phyloP scores from a whole-genome alignment of 177 flowering plant genomes.

The Telopea speciosissima region DNA sequence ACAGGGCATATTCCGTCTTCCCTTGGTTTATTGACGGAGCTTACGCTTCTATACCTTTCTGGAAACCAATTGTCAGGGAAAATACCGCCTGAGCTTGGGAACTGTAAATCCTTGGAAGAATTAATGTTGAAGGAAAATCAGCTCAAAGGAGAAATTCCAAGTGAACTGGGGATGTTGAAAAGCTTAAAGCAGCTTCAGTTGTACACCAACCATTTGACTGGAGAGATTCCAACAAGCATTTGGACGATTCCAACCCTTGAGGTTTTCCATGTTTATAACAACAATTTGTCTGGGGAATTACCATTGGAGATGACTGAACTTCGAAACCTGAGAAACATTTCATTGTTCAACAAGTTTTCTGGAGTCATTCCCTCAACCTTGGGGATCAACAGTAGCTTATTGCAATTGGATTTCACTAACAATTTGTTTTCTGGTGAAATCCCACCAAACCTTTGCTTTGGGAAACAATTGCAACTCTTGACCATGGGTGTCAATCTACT shows the following conservation, averaged over 20 bases:
- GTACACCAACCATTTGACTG: not conserved
- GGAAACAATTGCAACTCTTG: not conserved
- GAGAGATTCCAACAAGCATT: not conserved
- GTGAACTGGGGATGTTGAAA: not conserved
- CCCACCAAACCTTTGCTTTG: not conserved
- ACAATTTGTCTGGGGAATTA: not conserved
- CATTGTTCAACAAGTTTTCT: not conserved
- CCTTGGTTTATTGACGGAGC: constrained; percentile 34
- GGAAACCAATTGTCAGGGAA: constrained; percentile 38
- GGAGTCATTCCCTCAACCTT: not conserved
- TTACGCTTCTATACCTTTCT: constrained; percentile 32
- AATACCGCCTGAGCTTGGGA: constrained; percentile 52
- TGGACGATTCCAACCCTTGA: not conserved
- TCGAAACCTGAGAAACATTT: not conserved
- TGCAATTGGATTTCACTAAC: not conserved
- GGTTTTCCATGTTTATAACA: not conserved
- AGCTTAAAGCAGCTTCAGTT: not conserved
- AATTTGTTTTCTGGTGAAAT: not conserved
- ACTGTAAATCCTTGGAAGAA: constrained; percentile 30
- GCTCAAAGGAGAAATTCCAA: not conserved
- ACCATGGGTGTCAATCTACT: not conserved
- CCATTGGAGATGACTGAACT: not conserved
- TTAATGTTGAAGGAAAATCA: too few relatives aligned
- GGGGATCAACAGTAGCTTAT: not conserved
- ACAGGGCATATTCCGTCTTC: constrained; percentile 49